Evolutionary conservation across 129 eudicot species (phyloP).

Genomic region (Flaveria linearis): DNA sequence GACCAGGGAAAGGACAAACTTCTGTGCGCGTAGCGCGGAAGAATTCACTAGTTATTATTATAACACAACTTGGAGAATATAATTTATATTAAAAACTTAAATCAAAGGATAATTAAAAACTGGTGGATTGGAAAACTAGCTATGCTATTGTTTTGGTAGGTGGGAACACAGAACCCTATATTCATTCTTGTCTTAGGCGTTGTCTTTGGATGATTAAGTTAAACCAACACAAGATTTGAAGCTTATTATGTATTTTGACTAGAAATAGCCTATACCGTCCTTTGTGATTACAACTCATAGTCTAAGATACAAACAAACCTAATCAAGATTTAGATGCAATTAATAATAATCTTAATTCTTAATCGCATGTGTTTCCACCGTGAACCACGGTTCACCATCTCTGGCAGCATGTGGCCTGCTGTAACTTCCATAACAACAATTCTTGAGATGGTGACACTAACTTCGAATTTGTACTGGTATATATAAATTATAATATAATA

Average conservation of each 20-base stretch:
- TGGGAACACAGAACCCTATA: constrained; percentile 35
- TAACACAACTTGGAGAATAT: neutral
- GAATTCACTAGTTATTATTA: neutral
- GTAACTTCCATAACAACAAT: constrained; percentile 4
- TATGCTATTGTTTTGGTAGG: constrained; percentile 25
- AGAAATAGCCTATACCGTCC: constrained; percentile 1
- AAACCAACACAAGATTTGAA: constrained; percentile 8
- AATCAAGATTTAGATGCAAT: constrained; percentile 33
- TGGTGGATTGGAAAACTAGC: neutral
- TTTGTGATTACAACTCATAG: constrained; percentile 41
- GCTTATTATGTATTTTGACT: neutral
- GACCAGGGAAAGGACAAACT: too few species aligned
- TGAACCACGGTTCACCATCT: constrained; percentile 31
- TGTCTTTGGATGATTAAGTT: constrained; percentile 31
- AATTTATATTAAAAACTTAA: neutral
- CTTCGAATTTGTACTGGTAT: neutral
- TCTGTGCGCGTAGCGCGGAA: too few species aligned
- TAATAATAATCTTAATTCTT: constrained; percentile 4
- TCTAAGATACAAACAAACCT: constrained; percentile 38
- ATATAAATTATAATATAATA: too few species aligned
- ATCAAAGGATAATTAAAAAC: too few species aligned
- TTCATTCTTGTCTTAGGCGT: constrained; percentile 36
- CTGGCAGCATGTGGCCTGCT: constrained; percentile 27
- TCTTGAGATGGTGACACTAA: neutral
- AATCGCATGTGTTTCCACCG: constrained; percentile 33